Conservation (phyloP, 2,329 filamentous ascomycete species). For the Pseudogymnoascus sp. region DNA sequence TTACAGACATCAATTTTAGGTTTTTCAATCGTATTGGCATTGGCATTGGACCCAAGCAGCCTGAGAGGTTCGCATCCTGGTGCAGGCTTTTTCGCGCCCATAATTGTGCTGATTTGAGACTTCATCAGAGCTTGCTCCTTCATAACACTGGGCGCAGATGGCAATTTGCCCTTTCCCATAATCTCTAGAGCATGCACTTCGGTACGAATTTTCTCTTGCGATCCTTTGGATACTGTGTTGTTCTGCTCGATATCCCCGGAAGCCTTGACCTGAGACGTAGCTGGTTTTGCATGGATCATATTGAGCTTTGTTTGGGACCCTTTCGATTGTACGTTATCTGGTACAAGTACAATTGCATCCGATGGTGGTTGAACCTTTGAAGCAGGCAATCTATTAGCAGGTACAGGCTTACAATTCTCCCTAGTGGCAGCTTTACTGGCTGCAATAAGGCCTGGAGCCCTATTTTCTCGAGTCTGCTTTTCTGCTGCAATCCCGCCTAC, state of each 20-base stretch:
- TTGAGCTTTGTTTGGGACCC: background rate
- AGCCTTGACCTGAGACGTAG: slow-evolving; percentile 18
- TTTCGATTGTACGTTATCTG: background rate
- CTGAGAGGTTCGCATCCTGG: background rate
- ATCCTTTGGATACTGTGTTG: slow-evolving; percentile 9
- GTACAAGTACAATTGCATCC: background rate
- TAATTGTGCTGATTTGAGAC: slow-evolving; percentile 25
- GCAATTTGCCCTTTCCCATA: background rate
- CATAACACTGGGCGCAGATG: background rate
- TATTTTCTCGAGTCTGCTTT: background rate
- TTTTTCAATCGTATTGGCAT: background rate
- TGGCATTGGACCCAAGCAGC: background rate
- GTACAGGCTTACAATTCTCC: background rate
- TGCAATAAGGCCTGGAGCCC: background rate
- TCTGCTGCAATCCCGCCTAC: background rate
- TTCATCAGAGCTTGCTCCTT: slow-evolving; percentile 20
- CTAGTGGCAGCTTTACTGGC: background rate
- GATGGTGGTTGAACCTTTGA: background rate
- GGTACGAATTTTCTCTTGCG: slow-evolving; percentile 13
- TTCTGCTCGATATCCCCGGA: background rate
- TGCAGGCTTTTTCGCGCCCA: slow-evolving; percentile 18
- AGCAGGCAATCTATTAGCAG: background rate
- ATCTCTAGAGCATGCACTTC: slow-evolving; percentile 17
- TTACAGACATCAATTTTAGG: slow-evolving; percentile 16
- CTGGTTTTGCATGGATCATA: slow-evolving; percentile 17